phyloP scores from a whole-genome alignment of 768 basidiomycete genomes.

The Calocybe cyanea region DNA sequence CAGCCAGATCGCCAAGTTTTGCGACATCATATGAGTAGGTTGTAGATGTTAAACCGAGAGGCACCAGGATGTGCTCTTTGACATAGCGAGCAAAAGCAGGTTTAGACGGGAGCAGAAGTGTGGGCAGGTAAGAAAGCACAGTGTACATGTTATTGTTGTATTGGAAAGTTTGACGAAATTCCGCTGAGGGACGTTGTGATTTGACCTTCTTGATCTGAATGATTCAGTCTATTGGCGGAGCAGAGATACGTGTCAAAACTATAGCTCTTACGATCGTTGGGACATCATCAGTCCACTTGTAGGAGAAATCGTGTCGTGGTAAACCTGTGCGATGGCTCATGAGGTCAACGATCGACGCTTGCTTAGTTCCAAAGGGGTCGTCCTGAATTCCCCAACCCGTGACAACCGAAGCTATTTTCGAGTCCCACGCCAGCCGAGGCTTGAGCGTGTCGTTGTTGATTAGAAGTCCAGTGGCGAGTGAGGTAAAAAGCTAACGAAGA shows the following conservation, averaged over 20 bases:
- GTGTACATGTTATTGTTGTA: conserved; percentile 25
- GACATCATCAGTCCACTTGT: conserved; percentile 9
- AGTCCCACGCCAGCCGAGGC: conserved; percentile 19
- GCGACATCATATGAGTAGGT: conserved; percentile 27
- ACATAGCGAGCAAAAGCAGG: conserved; percentile 26
- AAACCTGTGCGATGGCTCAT: conserved; percentile 26
- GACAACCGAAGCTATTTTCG: conserved; percentile 21
- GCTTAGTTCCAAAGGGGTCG: conserved; percentile 19
- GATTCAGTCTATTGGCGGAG: neutral
- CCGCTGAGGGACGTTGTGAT: neutral
- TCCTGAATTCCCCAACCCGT: conserved; percentile 20
- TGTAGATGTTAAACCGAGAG: conserved; percentile 23
- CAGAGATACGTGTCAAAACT: neutral
- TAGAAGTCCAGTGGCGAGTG: conserved; percentile 21
- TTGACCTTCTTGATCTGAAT: conserved; percentile 1
- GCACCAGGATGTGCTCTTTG: conserved; percentile 25
- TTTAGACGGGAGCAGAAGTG: conserved; percentile 21
- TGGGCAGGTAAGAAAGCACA: conserved; percentile 24
- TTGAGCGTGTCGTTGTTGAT: conserved; percentile 22
- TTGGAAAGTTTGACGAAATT: conserved; percentile 3
- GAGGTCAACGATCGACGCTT: conserved; percentile 20
- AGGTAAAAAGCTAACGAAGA: conserved; percentile 19
- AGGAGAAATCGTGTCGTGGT: conserved; percentile 19
- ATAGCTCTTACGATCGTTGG: conserved; percentile 11
- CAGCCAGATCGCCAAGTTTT: conserved; percentile 23